Conservation (phyloP, 768 basidiomycete species). For the Serendipita sp. region DNA sequence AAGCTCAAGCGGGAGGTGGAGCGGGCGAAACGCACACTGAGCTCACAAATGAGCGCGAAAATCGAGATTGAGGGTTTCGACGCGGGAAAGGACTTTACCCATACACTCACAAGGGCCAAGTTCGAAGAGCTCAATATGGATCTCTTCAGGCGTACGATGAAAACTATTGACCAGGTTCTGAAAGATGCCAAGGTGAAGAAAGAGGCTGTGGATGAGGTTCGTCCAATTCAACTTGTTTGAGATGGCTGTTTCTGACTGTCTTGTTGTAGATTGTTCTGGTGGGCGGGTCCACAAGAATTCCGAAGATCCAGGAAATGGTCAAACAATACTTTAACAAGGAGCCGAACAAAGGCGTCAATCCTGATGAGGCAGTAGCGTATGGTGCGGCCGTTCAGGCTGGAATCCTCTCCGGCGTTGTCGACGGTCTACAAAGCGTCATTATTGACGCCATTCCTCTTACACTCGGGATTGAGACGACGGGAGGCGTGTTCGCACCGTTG, state of each 20-base stretch:
- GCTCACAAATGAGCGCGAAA: constrained; percentile 27
- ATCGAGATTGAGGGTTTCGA: constrained; percentile 38
- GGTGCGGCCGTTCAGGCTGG: constrained; percentile 37
- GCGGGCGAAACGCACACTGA: constrained; percentile 53
- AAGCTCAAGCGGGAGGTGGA: constrained; percentile 44
- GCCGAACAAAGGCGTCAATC: constrained; percentile 36
- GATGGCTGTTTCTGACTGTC: not conserved
- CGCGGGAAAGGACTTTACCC: constrained; percentile 32
- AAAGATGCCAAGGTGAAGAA: constrained; percentile 37
- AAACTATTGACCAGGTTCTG: constrained; percentile 36
- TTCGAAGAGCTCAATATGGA: constrained; percentile 39
- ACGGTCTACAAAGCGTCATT: constrained; percentile 28
- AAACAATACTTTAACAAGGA: constrained; percentile 36
- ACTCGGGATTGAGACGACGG: constrained; percentile 37
- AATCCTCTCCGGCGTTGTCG: constrained; percentile 32
- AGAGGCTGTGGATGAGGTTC: constrained; percentile 32
- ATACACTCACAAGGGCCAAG: constrained; percentile 35
- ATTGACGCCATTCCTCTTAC: constrained; percentile 34
- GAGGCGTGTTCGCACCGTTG: constrained; percentile 34
- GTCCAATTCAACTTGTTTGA: constrained; percentile 6
- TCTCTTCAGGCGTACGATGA: constrained; percentile 37
- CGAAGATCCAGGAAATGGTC: constrained; percentile 36
- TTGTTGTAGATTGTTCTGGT: constrained; percentile 20
- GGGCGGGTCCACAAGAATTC: constrained; percentile 35
- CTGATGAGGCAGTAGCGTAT: constrained; percentile 40